Base-by-base conservation (phyloP, 2,329 filamentous ascomycete species). In the Fusarium foetens region DNA sequence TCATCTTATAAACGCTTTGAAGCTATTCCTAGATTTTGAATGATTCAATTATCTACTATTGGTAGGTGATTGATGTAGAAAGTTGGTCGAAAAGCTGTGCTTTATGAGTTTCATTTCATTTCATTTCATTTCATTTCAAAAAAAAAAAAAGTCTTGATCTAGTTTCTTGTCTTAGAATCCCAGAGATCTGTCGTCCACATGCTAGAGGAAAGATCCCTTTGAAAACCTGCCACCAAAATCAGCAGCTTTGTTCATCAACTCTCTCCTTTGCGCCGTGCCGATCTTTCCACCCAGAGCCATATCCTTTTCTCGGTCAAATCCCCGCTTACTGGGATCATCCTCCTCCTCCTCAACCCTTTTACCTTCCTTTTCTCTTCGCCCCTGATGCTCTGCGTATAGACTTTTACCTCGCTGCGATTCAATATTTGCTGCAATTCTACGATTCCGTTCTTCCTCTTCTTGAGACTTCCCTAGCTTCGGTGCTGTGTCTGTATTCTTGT, bases 301-400 rank as follows among this genome's bases (percentile, higher is more conserved):
- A 80, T 98, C 96, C 84, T 98, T 98, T 81, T 98, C 94, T 70
- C 91, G 88, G 83, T 98, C 94, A 82, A 98, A 98, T 0, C 90
- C 92, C 68, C 95, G 87, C 81, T 93, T 92, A 81, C 94, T 97
- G 1, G 96, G 95, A 79, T 98, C 95, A 81, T 98, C 95, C 27
- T 96, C 93, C 29, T 96, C 93, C 71, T 94, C 90, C 70, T 87
- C 84, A 11, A 79, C 82, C 70, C 83, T 83, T 48, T 77, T 68
- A 38, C 74, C 63, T 33, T 71, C 77, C 79, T 81, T 66, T 73
- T 79, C 71, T 78, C 79, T 69, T 43, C 58, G 59, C 27, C 62
- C 73, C 31, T 76, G 85, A 75, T 91, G 88, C 71, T 90, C 85
- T 31, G 90, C 88, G 71, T 89, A 88, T 48, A 92, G 82, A 68